Conservation (phyloP, 768 basidiomycete species). For the Auriscalpium orientale region DNA sequence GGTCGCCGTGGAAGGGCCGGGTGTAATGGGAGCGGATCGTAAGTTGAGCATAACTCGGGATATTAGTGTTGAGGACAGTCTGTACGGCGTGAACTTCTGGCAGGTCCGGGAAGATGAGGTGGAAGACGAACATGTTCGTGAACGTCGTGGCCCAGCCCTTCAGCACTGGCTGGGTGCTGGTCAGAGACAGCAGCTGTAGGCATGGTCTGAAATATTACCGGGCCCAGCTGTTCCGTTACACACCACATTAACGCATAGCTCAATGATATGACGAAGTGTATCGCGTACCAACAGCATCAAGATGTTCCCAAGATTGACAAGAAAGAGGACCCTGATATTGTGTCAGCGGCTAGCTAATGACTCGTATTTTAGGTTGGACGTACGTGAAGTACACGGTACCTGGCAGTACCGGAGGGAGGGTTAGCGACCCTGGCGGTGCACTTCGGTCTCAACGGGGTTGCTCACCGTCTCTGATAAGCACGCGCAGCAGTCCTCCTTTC, state of each 20-base stretch:
- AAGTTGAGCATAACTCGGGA: conserved; percentile 1
- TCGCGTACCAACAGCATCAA: neutral
- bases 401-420: neutral
- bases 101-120: neutral
- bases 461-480: neutral
- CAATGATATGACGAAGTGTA: no score
- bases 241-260: no score
- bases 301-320: neutral
- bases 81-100: neutral
- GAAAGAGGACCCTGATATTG: neutral
- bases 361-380: neutral
- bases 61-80: neutral
- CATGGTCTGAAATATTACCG: neutral
- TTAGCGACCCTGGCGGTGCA: no score
- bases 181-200: neutral
- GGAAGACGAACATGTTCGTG: neutral
- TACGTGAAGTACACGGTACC: neutral
- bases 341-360: neutral
- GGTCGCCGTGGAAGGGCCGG: no score
- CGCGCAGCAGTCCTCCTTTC: neutral
- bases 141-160: neutral
- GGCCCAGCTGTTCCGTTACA: no score
- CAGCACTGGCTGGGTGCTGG: neutral
- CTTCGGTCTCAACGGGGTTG: neutral
- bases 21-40: neutral